Evolutionary conservation across 192 early-diverging fungal genomes (phyloP).

Genomic region (Entomortierella beljakovae): DNA sequence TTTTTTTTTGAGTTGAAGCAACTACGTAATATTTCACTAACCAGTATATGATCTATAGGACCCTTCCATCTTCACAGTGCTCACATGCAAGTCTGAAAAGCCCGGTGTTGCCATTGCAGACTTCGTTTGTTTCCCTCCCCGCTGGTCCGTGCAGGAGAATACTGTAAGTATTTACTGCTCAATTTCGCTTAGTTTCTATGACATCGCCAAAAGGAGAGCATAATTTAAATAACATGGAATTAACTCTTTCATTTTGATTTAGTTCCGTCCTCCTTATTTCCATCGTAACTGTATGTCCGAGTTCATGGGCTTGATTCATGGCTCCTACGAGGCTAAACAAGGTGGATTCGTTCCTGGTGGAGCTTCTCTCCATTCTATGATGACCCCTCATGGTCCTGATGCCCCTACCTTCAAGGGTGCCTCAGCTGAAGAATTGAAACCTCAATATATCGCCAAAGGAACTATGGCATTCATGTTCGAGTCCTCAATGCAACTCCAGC

Average conservation of each 20-base stretch:
- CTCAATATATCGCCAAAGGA: conserved; percentile 83
- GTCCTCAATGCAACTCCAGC: conserved; percentile 80
- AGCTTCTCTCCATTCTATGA: conserved; percentile 82
- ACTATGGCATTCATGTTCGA: conserved; percentile 98
- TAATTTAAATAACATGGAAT: too few relatives aligned
- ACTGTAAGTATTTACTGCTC: conserved; percentile 80
- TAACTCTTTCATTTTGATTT: too few relatives aligned
- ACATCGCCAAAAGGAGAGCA: too few relatives aligned
- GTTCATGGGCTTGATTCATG: conserved; percentile 96
- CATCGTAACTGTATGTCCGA: conserved; percentile 99
- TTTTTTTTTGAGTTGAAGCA: conserved; percentile 7
- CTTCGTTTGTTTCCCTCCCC: conserved; percentile 97
- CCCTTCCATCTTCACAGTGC: conserved; percentile 97
- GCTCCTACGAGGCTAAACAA: conserved; percentile 94
- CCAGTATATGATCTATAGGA: conserved; percentile 65
- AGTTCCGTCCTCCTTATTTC: conserved; percentile 94
- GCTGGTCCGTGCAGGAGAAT: conserved; percentile 91
- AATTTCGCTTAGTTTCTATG: too few relatives aligned
- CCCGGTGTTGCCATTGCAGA: conserved; percentile 91
- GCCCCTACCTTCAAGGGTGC: conserved; percentile 79
- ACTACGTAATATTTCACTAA: background rate
- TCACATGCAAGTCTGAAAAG: conserved; percentile 88
- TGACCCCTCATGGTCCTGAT: conserved; percentile 97
- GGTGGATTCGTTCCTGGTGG: conserved; percentile 94
- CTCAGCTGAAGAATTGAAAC: conserved; percentile 75